These are phyloP conservation scores for Stemphylium vesicarium DNA, from an alignment of 2,329 filamentous ascomycete species.

Conservation along the genomic window DNA sequence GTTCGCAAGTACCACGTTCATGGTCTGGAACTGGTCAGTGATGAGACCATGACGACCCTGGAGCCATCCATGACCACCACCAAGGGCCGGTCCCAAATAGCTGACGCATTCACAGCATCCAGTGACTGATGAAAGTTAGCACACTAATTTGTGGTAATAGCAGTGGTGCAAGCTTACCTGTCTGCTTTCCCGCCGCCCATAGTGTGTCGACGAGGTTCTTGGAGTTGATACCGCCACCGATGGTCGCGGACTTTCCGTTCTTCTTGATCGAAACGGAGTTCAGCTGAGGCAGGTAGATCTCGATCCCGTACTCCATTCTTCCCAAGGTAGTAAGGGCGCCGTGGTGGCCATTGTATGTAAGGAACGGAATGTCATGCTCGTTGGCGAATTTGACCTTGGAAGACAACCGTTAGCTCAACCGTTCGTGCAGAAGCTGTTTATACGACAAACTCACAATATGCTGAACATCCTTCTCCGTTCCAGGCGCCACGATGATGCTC, in stretches of 20 bases:
- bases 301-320: conserved; percentile 58
- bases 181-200: conserved; percentile 60
- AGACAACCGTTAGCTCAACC: neutral
- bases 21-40: conserved; percentile 60
- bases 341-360: conserved; percentile 61
- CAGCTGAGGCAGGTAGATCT: conserved; percentile 57
- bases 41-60: conserved; percentile 62
- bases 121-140: conserved; percentile 23
- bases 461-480: conserved; percentile 28
- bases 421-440: too few species aligned
- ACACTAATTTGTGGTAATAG: too few species aligned
- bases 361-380: conserved; percentile 56
- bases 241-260: conserved; percentile 55
- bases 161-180: conserved; percentile 39
- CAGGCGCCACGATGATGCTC: conserved; percentile 26
- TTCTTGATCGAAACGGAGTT: conserved; percentile 51
- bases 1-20: conserved; percentile 60
- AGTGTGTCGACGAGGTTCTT: conserved; percentile 57
- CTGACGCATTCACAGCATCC: conserved; percentile 59
- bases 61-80: conserved; percentile 64
- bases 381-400: conserved; percentile 58
- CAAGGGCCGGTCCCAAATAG: conserved; percentile 58
- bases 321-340: conserved; percentile 59
- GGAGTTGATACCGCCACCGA: conserved; percentile 57
- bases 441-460: conserved; percentile 20